Base-by-base conservation (phyloP, 2,329 filamentous ascomycete species). In the Shiraia bambusicola region DNA sequence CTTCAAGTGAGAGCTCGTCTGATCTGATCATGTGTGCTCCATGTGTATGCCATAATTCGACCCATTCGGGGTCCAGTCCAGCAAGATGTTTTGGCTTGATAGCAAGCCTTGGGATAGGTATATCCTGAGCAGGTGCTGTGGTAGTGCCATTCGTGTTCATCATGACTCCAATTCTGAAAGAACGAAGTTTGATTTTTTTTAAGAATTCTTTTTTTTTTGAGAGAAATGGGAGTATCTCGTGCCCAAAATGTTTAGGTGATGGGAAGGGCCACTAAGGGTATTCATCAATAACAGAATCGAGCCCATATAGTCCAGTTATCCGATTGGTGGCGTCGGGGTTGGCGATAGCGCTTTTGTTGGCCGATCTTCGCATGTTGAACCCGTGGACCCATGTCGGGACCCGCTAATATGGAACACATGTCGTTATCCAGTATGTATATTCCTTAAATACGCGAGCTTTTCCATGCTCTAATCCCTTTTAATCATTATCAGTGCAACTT, bases 41-140 rank as follows among this genome's bases (percentile, higher is more conserved):
- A 35, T 51, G 33, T 22, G 22, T 35, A 17, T 48, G 37, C 48
- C 48, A 51, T 15, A 51, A 7, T 7, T 45, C 35, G 13, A 41
- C 28, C 48, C 48, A 51, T 41, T 48, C 41, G 6, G 41, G 45
- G 31, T 51, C 48, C 9, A 51, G 41, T 16, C 36, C 40, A 24
- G 39, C 29, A n/a, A 48, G 32, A 46, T 46, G 33, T 24, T 37
- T 6, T 36, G 25, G 16, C 31, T 31, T 38, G 17, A 43, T 43
- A 17, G 30, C 35, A 29, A 43, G 26, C 10, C 40, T 34, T 17
- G 40, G 35, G 6, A 16, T 13, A 14, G 14, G 13, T n/a, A 16
- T 24, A 26, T 13, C 25, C 10, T 43, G 29, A 10, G 13, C 28
- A 14, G 34, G 25, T 27, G 24, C 14, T 6, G 22, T 22, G 19